Percentiles rank a stretch among this genome's conserved stretches.
These are phyloP conservation scores for Pisolithus tinctorius DNA, from an alignment of 768 basidiomycete genomes.

Conservation along the genomic window DNA sequence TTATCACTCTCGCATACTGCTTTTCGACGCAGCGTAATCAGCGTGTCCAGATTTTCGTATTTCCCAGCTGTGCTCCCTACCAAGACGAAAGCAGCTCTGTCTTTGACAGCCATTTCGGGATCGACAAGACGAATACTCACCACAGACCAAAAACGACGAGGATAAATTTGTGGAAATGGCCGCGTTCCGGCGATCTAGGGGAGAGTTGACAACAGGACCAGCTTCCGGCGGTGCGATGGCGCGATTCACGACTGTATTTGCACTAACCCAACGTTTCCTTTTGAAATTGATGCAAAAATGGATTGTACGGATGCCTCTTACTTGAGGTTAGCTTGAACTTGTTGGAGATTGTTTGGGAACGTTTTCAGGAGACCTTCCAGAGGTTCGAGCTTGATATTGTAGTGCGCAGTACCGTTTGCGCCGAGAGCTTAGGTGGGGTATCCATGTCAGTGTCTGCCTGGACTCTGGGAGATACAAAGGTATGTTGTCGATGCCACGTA, in stretches of 20 bases:
- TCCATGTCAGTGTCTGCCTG: no score
- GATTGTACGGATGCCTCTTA: constrained; percentile 45
- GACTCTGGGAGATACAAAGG: no score
- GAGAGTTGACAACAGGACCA: constrained; percentile 49
- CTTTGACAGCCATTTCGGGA: constrained; percentile 36
- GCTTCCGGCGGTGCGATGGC: constrained; percentile 43
- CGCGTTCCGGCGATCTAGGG: constrained; percentile 54
- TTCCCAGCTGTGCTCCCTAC: constrained; percentile 71
- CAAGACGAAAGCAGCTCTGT: constrained; percentile 53
- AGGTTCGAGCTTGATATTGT: constrained; percentile 44
- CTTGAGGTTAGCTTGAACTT: constrained; percentile 53
- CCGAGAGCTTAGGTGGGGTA: constrained; percentile 50
- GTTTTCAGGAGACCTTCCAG: constrained; percentile 35
- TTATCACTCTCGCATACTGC: constrained; percentile 37
- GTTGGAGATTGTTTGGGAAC: constrained; percentile 26
- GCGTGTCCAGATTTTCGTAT: constrained; percentile 65
- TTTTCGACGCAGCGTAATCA: constrained; percentile 64
- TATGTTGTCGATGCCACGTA: no score
- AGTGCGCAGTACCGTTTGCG: constrained; percentile 67
- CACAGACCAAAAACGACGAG: constrained; percentile 58
- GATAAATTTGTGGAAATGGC: constrained; percentile 62
- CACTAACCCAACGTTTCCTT: constrained; percentile 39
- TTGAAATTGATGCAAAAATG: constrained; percentile 39
- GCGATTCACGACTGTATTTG: constrained; percentile 60
- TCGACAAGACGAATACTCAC: constrained; percentile 49